A percentile compares a stretch with the other conserved stretches of the same genome.
Evolutionary conservation across 768 basidiomycete genomes (phyloP).

Genomic region (Kwoniella europaea): DNA sequence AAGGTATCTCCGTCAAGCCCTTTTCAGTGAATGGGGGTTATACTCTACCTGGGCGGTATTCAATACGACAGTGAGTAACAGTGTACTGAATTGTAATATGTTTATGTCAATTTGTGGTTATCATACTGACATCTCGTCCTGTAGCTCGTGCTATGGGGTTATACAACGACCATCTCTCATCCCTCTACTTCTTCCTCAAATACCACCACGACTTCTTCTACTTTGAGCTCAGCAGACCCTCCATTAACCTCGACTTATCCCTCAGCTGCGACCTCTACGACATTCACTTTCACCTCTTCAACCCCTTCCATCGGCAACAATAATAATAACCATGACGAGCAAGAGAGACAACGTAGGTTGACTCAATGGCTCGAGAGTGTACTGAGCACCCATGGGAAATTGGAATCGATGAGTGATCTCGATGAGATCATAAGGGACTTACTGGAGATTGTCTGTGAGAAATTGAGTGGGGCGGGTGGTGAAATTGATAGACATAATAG

Average conservation of each 20-base stretch:
- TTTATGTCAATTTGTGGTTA: no score
- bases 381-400: constrained; percentile 11
- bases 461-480: constrained; percentile 1
- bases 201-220: background rate
- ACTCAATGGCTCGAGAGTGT: constrained; percentile 11
- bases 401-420: constrained; percentile 1
- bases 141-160: constrained; percentile 31
- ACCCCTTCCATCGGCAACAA: background rate
- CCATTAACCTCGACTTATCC: background rate
- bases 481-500: constrained; percentile 9
- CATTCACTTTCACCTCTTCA: background rate
- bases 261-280: background rate
- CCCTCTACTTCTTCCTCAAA: constrained; percentile 6
- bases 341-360: constrained; percentile 17
- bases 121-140: background rate
- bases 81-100: no score
- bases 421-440: constrained; percentile 10
- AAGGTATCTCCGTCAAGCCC: constrained; percentile 38
- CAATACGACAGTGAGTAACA: constrained; percentile 38
- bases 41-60: constrained; percentile 45
- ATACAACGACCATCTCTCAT: constrained; percentile 12
- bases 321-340: background rate
- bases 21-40: constrained; percentile 43
- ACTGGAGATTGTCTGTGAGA: constrained; percentile 5
- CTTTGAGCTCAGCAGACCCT: no score